These are phyloP conservation scores for Thielaviopsis ethacetica DNA, from an alignment of 2,329 filamentous ascomycete species.

Conservation along the genomic window DNA sequence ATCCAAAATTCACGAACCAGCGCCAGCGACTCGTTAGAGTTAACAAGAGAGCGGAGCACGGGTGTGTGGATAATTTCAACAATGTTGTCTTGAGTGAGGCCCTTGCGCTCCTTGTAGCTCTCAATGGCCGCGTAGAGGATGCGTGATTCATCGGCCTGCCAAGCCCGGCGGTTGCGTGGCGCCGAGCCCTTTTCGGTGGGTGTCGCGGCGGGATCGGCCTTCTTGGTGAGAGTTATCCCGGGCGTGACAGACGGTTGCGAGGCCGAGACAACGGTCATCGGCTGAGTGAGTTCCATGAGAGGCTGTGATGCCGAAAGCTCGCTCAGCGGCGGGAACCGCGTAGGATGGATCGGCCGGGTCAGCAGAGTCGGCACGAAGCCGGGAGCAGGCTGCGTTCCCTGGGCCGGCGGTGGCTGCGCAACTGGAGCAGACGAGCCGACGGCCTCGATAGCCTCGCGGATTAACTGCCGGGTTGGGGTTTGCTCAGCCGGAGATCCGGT, in stretches of 20 bases:
- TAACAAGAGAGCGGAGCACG: constrained; percentile 6
- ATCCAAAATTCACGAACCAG: constrained; percentile 3
- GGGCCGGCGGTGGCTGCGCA: no score
- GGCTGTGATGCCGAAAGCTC: not conserved
- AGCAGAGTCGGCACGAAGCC: not conserved
- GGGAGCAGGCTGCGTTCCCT: not conserved
- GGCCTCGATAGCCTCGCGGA: not conserved
- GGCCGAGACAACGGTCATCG: no score
- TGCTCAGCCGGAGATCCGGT: not conserved
- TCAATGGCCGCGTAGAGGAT: not conserved
- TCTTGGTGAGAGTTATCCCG: not conserved
- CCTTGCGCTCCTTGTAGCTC: not conserved
- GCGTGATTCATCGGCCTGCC: constrained; percentile 4
- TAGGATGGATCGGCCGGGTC: not conserved
- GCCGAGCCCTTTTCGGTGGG: not conserved
- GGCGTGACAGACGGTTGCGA: not conserved
- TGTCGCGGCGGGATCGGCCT: not conserved
- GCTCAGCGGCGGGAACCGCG: no score
- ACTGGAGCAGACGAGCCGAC: not conserved
- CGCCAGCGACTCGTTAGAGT: not conserved
- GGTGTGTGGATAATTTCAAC: constrained; percentile 7
- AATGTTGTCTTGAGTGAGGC: constrained; percentile 1
- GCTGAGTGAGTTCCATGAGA: no score
- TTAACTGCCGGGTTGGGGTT: not conserved
- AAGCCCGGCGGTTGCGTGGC: not conserved